Base-by-base conservation (phyloP, 1,284 basidiomycete genomes). In the Moniliophthora roreri region DNA sequence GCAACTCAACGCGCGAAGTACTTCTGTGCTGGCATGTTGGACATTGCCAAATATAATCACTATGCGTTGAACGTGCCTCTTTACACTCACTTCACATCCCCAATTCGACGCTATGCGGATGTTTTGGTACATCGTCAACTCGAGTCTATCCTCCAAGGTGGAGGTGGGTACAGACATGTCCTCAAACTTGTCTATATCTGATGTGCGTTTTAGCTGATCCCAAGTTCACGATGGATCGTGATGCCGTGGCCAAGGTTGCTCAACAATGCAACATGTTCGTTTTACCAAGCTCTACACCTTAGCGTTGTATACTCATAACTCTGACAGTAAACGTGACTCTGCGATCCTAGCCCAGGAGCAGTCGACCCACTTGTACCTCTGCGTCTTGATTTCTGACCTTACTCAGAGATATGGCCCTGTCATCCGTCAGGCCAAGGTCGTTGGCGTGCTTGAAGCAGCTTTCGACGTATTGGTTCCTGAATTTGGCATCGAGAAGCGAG, bases 21-120 rank as follows among this genome's bases (percentile, higher is more conserved):
- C 74, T 99, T 98, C 85, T 99, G 96, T 68, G 86, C 95, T 23
- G 97, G 97, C 60, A 97, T 98, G 93, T 80, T 99, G 62, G 97
- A 99, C 72, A 99, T 99, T 66, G 93, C 95, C 41, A 98, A 99
- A 75, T 99, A 98, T 69, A 75, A 83, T 34, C 97, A 99, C 73
- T 98, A 93, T 69, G 88, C 95, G 1, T 78, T 99, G 62, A 96
- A 89, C 63, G 78, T 86, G 6, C 95, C 97, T 7, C 77, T 99
- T 48, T 99, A 99, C 77, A 97, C 95, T 21, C 96, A 99, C 71
- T 99, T 98, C 72, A 97, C 95, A 15, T 94, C 92, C 2, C 93
- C 93, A 4, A 93, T 95, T 61, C 85, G 93, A 55, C 89, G 93
- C 34, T 97, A 95, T 66, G 95, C 96, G 55, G 97, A 99, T 69